phyloP scores from a whole-genome alignment of 2,329 filamentous ascomycete species.

The Aquanectria penicillioides region DNA sequence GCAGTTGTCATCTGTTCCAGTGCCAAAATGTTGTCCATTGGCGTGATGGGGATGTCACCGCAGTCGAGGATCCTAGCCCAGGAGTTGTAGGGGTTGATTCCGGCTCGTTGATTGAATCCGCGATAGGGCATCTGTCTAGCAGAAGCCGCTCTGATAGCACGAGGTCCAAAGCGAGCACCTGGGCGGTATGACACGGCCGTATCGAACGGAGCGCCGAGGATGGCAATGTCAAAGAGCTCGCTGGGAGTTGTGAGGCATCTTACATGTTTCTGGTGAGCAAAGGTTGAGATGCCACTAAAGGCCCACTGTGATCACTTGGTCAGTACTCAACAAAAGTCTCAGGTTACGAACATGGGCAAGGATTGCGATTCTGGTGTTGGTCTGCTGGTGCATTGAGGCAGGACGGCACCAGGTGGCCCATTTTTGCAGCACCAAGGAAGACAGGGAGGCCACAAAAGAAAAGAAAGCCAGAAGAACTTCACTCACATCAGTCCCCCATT shows the following conservation, averaged over 20 bases:
- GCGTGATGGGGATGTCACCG: slow-evolving; percentile 84
- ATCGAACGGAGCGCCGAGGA: slow-evolving; percentile 75
- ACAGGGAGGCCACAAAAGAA: neutral
- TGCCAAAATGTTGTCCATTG: slow-evolving; percentile 82
- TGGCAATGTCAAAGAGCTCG: slow-evolving; percentile 71
- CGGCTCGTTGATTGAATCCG: slow-evolving; percentile 77
- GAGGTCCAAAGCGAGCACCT: slow-evolving; percentile 80
- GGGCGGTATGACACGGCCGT: slow-evolving; percentile 62
- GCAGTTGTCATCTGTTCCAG: slow-evolving; percentile 82
- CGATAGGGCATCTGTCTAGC: slow-evolving; percentile 79
- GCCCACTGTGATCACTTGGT: slow-evolving; percentile 16
- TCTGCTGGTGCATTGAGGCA: no score
- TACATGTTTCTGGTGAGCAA: slow-evolving; percentile 72
- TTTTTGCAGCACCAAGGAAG: neutral
- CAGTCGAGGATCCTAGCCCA: slow-evolving; percentile 85
- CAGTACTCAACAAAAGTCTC: neutral
- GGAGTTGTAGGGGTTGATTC: slow-evolving; percentile 80
- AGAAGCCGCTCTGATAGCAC: slow-evolving; percentile 82
- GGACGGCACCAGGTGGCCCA: no score
- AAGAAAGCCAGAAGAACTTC: neutral
- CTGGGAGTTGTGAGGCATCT: slow-evolving; percentile 72
- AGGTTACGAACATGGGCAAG: neutral
- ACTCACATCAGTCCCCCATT: slow-evolving; percentile 11
- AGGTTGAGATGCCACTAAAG: slow-evolving; percentile 76
- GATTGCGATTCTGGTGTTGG: neutral